These are phyloP conservation scores for Coniophora puteana DNA, from an alignment of 1,284 basidiomycete species.

Conservation along the genomic window DNA sequence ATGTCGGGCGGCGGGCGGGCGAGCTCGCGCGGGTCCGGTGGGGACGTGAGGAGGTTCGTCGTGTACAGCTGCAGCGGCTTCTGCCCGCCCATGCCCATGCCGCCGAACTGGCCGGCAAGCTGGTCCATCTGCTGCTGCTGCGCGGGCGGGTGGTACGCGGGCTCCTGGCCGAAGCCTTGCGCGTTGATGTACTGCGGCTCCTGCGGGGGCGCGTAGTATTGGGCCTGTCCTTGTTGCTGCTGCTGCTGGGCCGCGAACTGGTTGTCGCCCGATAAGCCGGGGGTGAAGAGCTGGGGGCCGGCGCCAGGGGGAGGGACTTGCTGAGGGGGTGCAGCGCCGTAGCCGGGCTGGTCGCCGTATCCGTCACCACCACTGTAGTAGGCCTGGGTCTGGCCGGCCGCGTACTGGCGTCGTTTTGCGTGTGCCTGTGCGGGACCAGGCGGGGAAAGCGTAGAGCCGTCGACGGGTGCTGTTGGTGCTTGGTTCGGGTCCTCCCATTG, in stretches of 20 bases:
- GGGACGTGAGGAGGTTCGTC: constrained; percentile 85
- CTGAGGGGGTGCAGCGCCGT: constrained; percentile 35
- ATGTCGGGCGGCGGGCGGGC: constrained; percentile 85
- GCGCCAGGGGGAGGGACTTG: constrained; percentile 41
- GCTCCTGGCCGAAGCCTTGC: constrained; percentile 42
- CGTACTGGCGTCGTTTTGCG: constrained; percentile 83
- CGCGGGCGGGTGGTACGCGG: constrained; percentile 48
- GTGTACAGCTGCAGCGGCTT: constrained; percentile 76
- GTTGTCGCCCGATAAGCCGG: constrained; percentile 67
- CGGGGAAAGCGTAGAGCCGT: constrained; percentile 37
- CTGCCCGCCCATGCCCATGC: constrained; percentile 77
- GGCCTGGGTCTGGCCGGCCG: constrained; percentile 83
- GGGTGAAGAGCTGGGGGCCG: constrained; percentile 88
- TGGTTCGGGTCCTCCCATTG: constrained; percentile 63
- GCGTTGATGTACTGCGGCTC: constrained; percentile 61
- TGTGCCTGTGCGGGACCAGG: constrained; percentile 30
- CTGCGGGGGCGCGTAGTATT: constrained; percentile 46
- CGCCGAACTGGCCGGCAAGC: constrained; percentile 81
- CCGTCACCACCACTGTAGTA: constrained; percentile 64
- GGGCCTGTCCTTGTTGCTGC: constrained; percentile 36
- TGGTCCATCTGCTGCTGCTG: constrained; percentile 47
- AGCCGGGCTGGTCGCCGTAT: constrained; percentile 37
- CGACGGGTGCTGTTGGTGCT: constrained; percentile 32
- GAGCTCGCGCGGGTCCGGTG: constrained; percentile 86
- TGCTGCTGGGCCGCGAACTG: constrained; percentile 58